Conservation (phyloP, 1,139 yeast genomes). For the Blastobotrys illinoisensis region DNA sequence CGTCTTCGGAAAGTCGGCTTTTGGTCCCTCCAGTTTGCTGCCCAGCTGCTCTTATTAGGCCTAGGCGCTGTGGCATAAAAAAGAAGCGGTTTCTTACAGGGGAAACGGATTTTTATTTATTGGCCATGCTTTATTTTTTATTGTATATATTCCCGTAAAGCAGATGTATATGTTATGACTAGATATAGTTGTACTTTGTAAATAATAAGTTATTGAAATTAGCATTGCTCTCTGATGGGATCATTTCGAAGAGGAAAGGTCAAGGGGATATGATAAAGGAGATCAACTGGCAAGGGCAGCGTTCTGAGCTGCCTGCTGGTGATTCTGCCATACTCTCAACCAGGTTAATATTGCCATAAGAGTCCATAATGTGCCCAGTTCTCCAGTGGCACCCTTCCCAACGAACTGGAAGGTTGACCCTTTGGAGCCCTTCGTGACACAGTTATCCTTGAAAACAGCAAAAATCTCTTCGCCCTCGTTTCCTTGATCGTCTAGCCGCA, state of each 20-base stretch:
- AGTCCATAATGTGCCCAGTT: not conserved
- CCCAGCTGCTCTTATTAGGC: conserved; percentile 78
- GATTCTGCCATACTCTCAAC: not conserved
- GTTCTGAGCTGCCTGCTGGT: not conserved
- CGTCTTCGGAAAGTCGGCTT: conserved; percentile 82
- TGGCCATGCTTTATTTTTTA: not conserved
- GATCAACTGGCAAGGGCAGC: not conserved
- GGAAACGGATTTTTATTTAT: not conserved
- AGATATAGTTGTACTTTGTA: not conserved
- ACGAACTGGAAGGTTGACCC: not conserved
- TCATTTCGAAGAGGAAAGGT: too few species aligned
- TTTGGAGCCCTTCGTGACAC: not conserved
- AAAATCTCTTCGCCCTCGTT: not conserved
- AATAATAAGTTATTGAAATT: too few species aligned
- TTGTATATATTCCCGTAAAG: not conserved
- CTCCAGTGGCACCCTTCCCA: not conserved
- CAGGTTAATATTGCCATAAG: not conserved
- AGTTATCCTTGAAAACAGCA: not conserved
- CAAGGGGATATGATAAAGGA: too few species aligned
- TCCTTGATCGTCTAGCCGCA: not conserved
- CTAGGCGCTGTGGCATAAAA: conserved; percentile 52
- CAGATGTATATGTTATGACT: not conserved
- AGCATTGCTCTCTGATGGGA: too few species aligned
- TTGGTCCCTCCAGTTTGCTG: conserved; percentile 83
- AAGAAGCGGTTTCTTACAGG: not conserved